Base-by-base conservation (phyloP, 768 basidiomycete genomes). In the Lentinula sp. region DNA sequence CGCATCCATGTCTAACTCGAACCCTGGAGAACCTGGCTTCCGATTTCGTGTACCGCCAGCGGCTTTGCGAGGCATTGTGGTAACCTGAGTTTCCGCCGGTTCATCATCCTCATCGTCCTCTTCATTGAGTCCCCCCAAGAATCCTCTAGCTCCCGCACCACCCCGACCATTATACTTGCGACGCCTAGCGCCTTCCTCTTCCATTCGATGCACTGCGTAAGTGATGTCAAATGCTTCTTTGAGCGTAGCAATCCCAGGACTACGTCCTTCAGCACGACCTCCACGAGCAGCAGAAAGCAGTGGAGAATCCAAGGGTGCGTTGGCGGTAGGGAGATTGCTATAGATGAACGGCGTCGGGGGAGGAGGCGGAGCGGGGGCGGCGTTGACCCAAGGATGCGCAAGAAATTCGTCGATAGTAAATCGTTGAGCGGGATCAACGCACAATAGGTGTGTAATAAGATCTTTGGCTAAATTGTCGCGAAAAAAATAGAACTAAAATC, bases 181-280 rank as follows among this genome's bases (percentile, higher is more conserved):
- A 55, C 93, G 79, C 59, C 92, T 82, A 0, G 91, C 91, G 13
- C 95, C 96, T 74, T 99, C 97, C 73, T 99, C 97, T 71, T 98
- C 96, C 96, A 98, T 98, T 16, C 96, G 87, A 73, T 99, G 97
- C 0, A 99, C 97, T 3, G 97, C 96, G 72, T 98, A 98, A 1
- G 97, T 96, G 69, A 99, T 89, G 72, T 99, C 97, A 74, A 99
- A 98, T 3, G 97, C 95, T 71, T 98, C 97, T 70, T 97, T 98
- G 72, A 99, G 85, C 0, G 90, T 87, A 0, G 93, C 90, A 32
- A 98, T 70, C 23, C 97, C 95, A 2, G 97, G 97, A 55, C 96
- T 98, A 45, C 93, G 87, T 6, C 87, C 90, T 63, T 91, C 90
- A 33, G 80, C 80, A 18, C 85, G 81, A 12, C 88, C 87, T 61